Evolutionary conservation across 441 rosid genomes (phyloP), one percentile per base, ranked within the genome.

Genomic region (Populus trichocarpa): DNA sequence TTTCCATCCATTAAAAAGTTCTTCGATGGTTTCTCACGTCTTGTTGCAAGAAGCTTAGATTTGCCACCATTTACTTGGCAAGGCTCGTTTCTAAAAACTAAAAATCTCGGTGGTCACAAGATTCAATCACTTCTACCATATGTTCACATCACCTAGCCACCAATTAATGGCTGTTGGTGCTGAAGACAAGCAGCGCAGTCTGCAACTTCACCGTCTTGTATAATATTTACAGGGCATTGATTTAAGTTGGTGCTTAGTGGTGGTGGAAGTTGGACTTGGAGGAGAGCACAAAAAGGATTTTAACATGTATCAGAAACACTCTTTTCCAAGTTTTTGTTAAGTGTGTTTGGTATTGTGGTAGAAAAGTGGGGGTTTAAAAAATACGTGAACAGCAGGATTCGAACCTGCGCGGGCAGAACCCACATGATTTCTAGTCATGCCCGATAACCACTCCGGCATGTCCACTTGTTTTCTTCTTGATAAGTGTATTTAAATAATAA

Each of bases 401-500:
- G 23, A 20, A 57, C 23, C 94, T 90, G 97, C 93, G 95, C 92
- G 97, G 90, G 91, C 90, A 87, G 6, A 94, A 95, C 95, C 96
- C 97, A 92, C 91, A 92, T 90, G 96, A 91, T 89, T 96, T 92
- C 94, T 90, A 90, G 93, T 89, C 93, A 89, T 90, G 93, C 88
- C 88, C 89, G 89, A 90, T 84, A 86, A 86, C 90, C 90, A 85
- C 89, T 90, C 88, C 89, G 89, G 89, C 91, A 88, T 84, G 90
- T 79, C 81, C 90, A 88, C 93, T 2, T 0, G 8, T 4, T 20
- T 3, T 7, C 23, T 18, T 7, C 2, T 0, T 2, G 0, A 10
- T 38, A 0, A 10, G 14, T 0, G 0, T 3, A 0, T 40, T 11
- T 11, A 11, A 2, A 0, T 3, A 3, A 40, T 40, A 11, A 3